Conservation (phyloP, 768 basidiomycete species). For the Lepiota subincarnata region DNA sequence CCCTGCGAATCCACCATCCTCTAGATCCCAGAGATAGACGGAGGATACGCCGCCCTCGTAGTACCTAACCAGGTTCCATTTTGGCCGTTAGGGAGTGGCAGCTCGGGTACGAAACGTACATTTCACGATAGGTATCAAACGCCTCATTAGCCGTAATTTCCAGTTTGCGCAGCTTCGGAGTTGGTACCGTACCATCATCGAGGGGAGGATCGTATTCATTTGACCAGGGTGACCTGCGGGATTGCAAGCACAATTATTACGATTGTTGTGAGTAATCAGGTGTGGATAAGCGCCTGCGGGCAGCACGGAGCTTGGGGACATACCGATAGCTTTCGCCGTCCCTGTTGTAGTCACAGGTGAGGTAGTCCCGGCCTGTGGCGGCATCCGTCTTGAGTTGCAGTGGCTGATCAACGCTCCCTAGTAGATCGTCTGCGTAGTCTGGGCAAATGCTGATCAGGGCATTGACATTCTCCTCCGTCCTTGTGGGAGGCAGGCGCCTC, state of each 20-base stretch:
- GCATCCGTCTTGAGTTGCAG: constrained; percentile 77
- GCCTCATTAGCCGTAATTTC: constrained; percentile 94
- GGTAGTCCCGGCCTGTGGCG: constrained; percentile 81
- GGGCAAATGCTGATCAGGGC: constrained; percentile 81
- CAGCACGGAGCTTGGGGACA: constrained; percentile 18
- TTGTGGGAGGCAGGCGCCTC: constrained; percentile 90
- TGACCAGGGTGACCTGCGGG: constrained; percentile 92
- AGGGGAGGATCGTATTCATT: constrained; percentile 92
- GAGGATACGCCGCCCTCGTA: constrained; percentile 98
- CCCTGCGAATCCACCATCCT: constrained; percentile 95
- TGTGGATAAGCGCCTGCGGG: no score
- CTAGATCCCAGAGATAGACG: constrained; percentile 97
- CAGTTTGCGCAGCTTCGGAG: constrained; percentile 79
- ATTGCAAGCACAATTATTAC: neutral
- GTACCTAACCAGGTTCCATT: constrained; percentile 52
- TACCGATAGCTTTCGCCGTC: constrained; percentile 91
- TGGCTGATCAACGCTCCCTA: constrained; percentile 94
- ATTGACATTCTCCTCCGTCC: constrained; percentile 83
- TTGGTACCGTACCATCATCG: constrained; percentile 86
- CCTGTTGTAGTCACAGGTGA: constrained; percentile 91
- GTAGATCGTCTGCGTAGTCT: constrained; percentile 91
- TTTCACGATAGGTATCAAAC: constrained; percentile 95
- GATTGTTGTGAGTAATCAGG: neutral
- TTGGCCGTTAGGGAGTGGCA: neutral
- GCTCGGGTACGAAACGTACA: constrained; percentile 44